A percentile compares a stretch with the other conserved stretches of the same genome.
Conservation (phyloP, 305 asterid species). For the Striga hermonthica region DNA sequence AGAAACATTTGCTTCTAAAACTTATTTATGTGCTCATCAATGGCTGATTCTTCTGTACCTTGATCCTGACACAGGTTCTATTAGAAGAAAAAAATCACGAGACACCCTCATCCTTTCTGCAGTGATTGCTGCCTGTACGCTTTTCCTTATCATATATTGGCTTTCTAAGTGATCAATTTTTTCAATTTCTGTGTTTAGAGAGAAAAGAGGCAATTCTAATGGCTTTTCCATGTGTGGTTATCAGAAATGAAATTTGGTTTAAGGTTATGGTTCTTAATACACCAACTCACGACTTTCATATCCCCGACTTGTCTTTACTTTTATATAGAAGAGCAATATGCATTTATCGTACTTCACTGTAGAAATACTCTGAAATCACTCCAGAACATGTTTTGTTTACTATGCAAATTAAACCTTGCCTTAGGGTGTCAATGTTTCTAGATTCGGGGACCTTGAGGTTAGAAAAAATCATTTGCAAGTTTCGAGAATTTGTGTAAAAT, state of each 20-base stretch:
- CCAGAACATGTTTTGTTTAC: no score
- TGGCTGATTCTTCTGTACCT: conserved; percentile 22
- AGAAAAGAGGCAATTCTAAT: conserved; percentile 25
- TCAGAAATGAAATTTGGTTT: conserved; percentile 25
- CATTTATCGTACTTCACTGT: no score
- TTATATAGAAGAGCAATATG: background rate
- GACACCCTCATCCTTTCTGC: conserved; percentile 89
- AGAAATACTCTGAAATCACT: no score
- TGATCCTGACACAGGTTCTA: conserved; percentile 64
- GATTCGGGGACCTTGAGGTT: no score
- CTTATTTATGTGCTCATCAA: conserved; percentile 23
- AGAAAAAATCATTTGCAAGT: no score
- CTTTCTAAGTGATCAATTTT: conserved; percentile 62
- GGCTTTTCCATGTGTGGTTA: conserved; percentile 28
- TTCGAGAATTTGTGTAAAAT: no score
- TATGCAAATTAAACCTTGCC: no score
- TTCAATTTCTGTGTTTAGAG: conserved; percentile 17
- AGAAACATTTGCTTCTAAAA: background rate
- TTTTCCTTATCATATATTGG: conserved; percentile 88
- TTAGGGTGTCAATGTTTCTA: no score
- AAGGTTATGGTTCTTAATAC: conserved; percentile 27
- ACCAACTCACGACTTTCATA: background rate
- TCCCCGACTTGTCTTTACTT: background rate
- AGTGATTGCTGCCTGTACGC: conserved; percentile 93
- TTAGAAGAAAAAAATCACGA: conserved; percentile 74